Percentiles rank a stretch among this genome's conserved stretches.
These are phyloP conservation scores for Gentiana macrophylla DNA, from an alignment of 257 asterid species.

Conservation along the genomic window DNA sequence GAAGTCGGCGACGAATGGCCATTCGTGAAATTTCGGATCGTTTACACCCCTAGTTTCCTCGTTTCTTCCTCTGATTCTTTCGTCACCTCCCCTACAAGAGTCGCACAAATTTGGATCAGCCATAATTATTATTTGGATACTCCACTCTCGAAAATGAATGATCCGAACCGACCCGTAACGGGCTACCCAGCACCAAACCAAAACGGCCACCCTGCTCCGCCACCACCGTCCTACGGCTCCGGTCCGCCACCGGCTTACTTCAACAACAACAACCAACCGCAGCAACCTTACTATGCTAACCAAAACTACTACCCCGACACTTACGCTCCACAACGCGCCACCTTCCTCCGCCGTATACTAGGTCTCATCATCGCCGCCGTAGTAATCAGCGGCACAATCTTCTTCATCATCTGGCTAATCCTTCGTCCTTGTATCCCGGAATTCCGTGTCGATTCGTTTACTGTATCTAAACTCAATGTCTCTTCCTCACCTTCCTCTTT, in stretches of 20 bases:
- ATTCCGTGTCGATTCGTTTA: conserved; percentile 55
- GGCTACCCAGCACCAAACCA: conserved; percentile 59
- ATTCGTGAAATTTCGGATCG: no score
- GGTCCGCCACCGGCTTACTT: conserved; percentile 34
- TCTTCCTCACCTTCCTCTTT: conserved; percentile 24
- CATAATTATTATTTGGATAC: conserved; percentile 1
- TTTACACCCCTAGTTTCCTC: not conserved
- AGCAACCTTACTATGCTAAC: conserved; percentile 23
- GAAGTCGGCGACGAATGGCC: no score
- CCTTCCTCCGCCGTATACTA: conserved; percentile 67
- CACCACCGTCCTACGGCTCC: conserved; percentile 46
- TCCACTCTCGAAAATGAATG: conserved; percentile 30
- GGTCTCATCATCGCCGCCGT: conserved; percentile 38
- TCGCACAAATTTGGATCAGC: not conserved
- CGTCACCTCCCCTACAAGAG: not conserved
- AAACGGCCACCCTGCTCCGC: conserved; percentile 38
- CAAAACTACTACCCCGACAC: conserved; percentile 27
- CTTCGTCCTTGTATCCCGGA: conserved; percentile 83
- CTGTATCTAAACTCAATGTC: conserved; percentile 48
- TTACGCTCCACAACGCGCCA: conserved; percentile 43
- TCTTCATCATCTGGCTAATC: conserved; percentile 73
- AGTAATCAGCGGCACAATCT: conserved; percentile 39
- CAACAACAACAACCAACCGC: conserved; percentile 13
- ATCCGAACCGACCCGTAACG: conserved; percentile 62
- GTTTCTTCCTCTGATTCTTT: conserved; percentile 1